Percentiles rank a stretch among this genome's conserved stretches.
phyloP scores from a whole-genome alignment of 2,329 filamentous ascomycete species.

The Aspergillus neoniger region DNA sequence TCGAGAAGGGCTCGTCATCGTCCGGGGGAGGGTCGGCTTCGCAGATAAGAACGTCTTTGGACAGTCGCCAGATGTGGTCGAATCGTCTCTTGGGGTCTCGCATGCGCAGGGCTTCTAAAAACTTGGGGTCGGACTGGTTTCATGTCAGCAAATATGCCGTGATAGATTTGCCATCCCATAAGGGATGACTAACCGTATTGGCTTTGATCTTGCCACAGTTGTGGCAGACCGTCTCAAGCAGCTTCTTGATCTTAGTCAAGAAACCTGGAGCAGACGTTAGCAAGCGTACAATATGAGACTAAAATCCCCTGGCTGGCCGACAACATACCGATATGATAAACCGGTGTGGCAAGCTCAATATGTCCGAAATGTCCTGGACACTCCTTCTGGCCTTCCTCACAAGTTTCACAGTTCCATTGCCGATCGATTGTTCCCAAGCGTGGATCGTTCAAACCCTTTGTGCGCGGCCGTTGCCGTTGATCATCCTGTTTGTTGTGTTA shows the following conservation, averaged over 20 bases:
- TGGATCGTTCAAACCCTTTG: slow-evolving; percentile 91
- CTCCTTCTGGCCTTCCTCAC: slow-evolving; percentile 90
- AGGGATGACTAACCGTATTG: slow-evolving; percentile 89
- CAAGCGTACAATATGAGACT: slow-evolving; percentile 7
- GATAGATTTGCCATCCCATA: slow-evolving; percentile 57
- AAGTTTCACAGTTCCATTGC: slow-evolving; percentile 93
- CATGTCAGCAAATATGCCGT: slow-evolving; percentile 53
- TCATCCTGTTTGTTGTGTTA: slow-evolving; percentile 63
- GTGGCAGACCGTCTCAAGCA: slow-evolving; percentile 97
- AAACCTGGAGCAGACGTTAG: slow-evolving; percentile 66
- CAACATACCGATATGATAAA: slow-evolving; percentile 74
- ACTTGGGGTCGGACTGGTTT: slow-evolving; percentile 78
- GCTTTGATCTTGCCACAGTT: slow-evolving; percentile 97
- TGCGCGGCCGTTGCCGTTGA: slow-evolving; percentile 83
- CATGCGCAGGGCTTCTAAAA: slow-evolving; percentile 75
- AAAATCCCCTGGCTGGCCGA: background rate
- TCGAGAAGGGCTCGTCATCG: slow-evolving; percentile 68
- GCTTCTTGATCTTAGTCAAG: slow-evolving; percentile 98
- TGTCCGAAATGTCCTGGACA: slow-evolving; percentile 98
- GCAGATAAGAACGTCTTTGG: slow-evolving; percentile 84
- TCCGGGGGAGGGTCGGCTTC: slow-evolving; percentile 73
- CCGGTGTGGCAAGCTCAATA: slow-evolving; percentile 94
- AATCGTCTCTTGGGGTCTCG: slow-evolving; percentile 95
- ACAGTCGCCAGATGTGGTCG: slow-evolving; percentile 85
- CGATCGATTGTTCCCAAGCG: slow-evolving; percentile 95